phyloP scores from a whole-genome alignment of 805 yeast genomes.

The Teunomyces pallodes region DNA sequence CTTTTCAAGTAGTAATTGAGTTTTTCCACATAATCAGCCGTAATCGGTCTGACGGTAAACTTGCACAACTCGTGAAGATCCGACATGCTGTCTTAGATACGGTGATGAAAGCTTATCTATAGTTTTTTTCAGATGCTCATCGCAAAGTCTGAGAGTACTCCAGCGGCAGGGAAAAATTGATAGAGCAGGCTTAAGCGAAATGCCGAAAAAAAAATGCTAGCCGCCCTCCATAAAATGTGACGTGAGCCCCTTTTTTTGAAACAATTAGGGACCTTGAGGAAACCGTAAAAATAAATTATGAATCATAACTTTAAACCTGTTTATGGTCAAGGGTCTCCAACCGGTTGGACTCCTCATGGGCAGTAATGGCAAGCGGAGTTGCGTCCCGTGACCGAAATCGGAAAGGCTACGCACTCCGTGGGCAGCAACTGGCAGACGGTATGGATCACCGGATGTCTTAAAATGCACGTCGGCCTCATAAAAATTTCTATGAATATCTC shows the following conservation, averaged over 20 bases:
- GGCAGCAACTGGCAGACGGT: neutral
- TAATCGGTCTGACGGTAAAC: constrained; percentile 50
- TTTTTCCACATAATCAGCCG: constrained; percentile 40
- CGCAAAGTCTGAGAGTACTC: neutral
- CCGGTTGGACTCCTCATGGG: neutral
- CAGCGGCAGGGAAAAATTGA: neutral
- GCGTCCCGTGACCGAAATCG: neutral
- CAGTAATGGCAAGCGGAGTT: neutral
- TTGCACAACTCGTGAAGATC: constrained; percentile 66
- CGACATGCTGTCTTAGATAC: constrained; percentile 45
- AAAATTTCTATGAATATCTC: neutral
- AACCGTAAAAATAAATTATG: neutral
- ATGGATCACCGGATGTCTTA: neutral
- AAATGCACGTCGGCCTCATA: neutral
- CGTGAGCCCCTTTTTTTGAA: neutral
- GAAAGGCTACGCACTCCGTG: neutral
- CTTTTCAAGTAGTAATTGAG: constrained; percentile 48
- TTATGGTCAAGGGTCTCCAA: neutral
- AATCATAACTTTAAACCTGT: neutral
- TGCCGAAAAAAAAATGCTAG: neutral
- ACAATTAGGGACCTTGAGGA: neutral
- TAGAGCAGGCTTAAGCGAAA: neutral
- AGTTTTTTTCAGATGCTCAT: constrained; percentile 3
- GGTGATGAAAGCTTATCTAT: neutral
- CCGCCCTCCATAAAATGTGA: too few species aligned